phyloP scores from a whole-genome alignment of 805 yeast genomes.

The Cyberlindnera misumaiensis region DNA sequence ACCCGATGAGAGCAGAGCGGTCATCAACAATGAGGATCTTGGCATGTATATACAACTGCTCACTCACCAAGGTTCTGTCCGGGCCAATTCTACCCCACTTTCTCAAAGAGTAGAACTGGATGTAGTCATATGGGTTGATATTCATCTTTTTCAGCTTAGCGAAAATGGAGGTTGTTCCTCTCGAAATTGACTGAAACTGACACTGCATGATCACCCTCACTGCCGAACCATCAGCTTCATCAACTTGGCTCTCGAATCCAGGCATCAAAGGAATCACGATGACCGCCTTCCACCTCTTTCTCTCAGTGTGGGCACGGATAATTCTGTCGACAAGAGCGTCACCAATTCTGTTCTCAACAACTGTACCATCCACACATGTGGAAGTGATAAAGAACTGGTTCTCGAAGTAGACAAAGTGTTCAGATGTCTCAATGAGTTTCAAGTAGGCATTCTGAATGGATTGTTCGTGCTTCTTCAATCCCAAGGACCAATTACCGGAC shows the following conservation, averaged over 20 bases:
- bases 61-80: conserved; percentile 66
- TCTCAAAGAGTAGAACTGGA: conserved; percentile 84
- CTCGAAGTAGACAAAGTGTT: conserved; percentile 89
- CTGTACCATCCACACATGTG: conserved; percentile 78
- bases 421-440: conserved; percentile 83
- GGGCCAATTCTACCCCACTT: conserved; percentile 95
- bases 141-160: conserved; percentile 73
- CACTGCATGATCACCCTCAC: conserved; percentile 95
- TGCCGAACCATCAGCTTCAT: conserved; percentile 89
- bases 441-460: conserved; percentile 91
- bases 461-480: conserved; percentile 75
- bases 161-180: conserved; percentile 84
- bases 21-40: conserved; percentile 91
- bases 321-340: conserved; percentile 97
- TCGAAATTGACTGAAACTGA: conserved; percentile 86
- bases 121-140: conserved; percentile 84
- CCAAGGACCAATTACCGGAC: conserved; percentile 89
- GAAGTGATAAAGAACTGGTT: conserved; percentile 93
- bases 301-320: conserved; percentile 74
- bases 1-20: conserved; percentile 87
- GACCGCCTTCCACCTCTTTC: conserved; percentile 81
- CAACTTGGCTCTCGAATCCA: conserved; percentile 91
- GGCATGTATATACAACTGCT: conserved; percentile 91
- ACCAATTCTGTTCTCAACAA: conserved; percentile 82
- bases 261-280: conserved; percentile 95